Conservation (phyloP, 2,329 filamentous ascomycete species). For the Aspergillus sp. region DNA sequence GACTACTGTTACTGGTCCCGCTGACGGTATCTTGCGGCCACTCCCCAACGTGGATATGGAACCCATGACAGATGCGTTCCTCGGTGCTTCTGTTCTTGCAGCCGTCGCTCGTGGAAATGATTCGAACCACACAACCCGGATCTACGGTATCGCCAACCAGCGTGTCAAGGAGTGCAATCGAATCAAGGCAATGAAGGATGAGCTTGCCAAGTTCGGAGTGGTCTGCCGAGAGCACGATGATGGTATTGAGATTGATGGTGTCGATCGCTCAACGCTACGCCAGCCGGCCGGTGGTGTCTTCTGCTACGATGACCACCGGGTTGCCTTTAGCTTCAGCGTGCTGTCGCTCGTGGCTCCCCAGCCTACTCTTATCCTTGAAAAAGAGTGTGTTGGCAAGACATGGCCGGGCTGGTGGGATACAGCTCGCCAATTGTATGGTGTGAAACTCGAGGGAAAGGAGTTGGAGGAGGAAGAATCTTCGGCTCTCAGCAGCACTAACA, state of each 20-base stretch:
- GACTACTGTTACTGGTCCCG: constrained; percentile 92
- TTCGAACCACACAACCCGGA: constrained; percentile 70
- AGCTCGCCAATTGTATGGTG: constrained; percentile 76
- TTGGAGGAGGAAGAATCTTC: constrained; percentile 44
- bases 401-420: constrained; percentile 99
- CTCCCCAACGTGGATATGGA: constrained; percentile 93
- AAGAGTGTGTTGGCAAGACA: constrained; percentile 93
- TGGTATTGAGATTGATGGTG: constrained; percentile 74
- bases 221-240: constrained; percentile 86
- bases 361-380: constrained; percentile 79
- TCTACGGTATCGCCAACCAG: constrained; percentile 95
- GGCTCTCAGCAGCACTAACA: constrained; percentile 44
- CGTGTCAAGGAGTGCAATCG: constrained; percentile 98
- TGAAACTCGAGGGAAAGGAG: constrained; percentile 76
- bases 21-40: constrained; percentile 71
- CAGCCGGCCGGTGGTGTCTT: constrained; percentile 71
- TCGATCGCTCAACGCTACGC: constrained; percentile 55
- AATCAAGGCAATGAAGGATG: constrained; percentile 91
- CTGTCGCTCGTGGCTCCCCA: constrained; percentile 73
- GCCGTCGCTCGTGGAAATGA: constrained; percentile 78
- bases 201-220: constrained; percentile 92
- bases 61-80: constrained; percentile 97
- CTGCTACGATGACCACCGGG: constrained; percentile 96
- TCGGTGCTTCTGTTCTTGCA: constrained; percentile 90
- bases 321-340: constrained; percentile 98